Evolutionary conservation across 352 stramenopile species (phyloP).

Genomic region (Globisporangium cederbergense): DNA sequence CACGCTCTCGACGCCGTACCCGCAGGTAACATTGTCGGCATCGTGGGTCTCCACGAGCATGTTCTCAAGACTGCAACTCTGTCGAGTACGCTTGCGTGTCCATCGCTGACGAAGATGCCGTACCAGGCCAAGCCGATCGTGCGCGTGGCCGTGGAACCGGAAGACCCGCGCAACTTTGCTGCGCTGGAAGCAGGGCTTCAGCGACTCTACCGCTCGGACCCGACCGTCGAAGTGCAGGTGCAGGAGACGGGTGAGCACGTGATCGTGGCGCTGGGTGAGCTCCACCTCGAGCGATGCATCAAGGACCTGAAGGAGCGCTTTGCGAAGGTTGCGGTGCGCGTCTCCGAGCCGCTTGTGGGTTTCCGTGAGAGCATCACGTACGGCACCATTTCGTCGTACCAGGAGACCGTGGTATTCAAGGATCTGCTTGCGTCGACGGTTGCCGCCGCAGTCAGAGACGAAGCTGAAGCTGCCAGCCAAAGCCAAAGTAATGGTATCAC

Average conservation of each 20-base stretch:
- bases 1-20: slow-evolving; percentile 72
- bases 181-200: slow-evolving; percentile 84
- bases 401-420: slow-evolving; percentile 72
- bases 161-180: slow-evolving; percentile 84
- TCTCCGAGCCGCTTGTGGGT: slow-evolving; percentile 85
- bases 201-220: slow-evolving; percentile 90
- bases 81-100: slow-evolving; percentile 69
- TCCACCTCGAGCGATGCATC: slow-evolving; percentile 91
- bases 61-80: slow-evolving; percentile 91
- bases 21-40: slow-evolving; percentile 88
- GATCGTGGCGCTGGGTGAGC: slow-evolving; percentile 87
- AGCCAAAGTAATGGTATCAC: neutral
- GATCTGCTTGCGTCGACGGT: slow-evolving; percentile 41
- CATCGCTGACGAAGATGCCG: slow-evolving; percentile 85
- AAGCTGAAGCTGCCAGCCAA: slow-evolving; percentile 14
- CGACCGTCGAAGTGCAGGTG: slow-evolving; percentile 91
- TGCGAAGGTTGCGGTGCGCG: slow-evolving; percentile 76
- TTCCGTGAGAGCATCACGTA: slow-evolving; percentile 87
- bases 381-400: slow-evolving; percentile 50
- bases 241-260: slow-evolving; percentile 90
- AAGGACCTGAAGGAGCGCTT: slow-evolving; percentile 90
- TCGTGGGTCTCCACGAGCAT: slow-evolving; percentile 83
- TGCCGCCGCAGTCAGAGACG: slow-evolving; percentile 1
- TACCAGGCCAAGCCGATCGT: slow-evolving; percentile 92
- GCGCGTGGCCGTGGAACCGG: slow-evolving; percentile 87